Conservation (phyloP, 2,329 filamentous ascomycete species). For the Chlorencoelia australis region DNA sequence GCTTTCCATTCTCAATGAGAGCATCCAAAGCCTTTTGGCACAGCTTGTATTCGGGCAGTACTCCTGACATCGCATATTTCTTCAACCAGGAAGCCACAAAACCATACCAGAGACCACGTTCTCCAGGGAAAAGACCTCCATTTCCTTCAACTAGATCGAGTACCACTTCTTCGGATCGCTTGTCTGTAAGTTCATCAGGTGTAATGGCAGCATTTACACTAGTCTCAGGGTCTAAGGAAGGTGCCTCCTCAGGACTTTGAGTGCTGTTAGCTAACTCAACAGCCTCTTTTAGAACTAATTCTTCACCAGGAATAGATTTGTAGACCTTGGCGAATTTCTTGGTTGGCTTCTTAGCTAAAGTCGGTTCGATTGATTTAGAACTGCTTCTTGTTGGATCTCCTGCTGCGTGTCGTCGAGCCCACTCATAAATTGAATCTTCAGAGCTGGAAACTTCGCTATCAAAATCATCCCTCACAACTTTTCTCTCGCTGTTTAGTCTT, state of each 20-base stretch:
- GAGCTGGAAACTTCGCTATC: conserved; percentile 3
- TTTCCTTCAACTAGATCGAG: conserved; percentile 16
- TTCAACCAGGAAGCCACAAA: conserved; percentile 22
- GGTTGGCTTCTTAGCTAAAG: conserved; percentile 1
- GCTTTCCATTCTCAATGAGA: conserved; percentile 13
- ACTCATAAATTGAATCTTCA: conserved; percentile 19
- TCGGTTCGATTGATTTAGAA: neutral
- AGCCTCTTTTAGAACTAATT: conserved; percentile 1
- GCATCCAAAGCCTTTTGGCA: conserved; percentile 18
- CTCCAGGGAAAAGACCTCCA: conserved; percentile 21
- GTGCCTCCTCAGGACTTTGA: neutral
- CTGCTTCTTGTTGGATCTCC: conserved; percentile 1
- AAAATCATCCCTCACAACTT: neutral
- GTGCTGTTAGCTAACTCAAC: neutral
- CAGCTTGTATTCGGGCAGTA: conserved; percentile 19
- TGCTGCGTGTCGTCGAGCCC: conserved; percentile 11
- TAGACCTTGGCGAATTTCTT: conserved; percentile 4
- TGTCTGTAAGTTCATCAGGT: conserved; percentile 1
- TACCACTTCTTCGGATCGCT: conserved; percentile 12
- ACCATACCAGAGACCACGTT: conserved; percentile 23
- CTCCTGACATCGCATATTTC: conserved; percentile 9
- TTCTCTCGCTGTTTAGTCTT: neutral
- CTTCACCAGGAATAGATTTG: conserved; percentile 2
- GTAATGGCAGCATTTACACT: neutral
- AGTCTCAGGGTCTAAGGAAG: conserved; percentile 1